A percentile compares a stretch with the other conserved stretches of the same genome.
These are phyloP conservation scores for Mycena rosella DNA, from an alignment of 768 basidiomycete genomes.

Conservation along the genomic window DNA sequence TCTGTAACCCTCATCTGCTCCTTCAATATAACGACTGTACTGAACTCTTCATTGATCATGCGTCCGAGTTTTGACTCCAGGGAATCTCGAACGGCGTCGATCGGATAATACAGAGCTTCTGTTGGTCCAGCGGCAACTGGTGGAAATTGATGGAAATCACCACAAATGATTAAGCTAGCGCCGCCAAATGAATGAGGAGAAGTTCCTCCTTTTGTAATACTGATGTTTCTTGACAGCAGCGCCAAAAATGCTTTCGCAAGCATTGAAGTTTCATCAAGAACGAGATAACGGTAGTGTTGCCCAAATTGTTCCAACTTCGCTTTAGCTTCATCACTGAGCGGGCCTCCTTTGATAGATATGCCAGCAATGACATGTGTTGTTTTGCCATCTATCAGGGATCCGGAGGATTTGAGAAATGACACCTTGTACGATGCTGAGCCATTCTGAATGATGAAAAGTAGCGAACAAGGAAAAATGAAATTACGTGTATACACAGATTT, in stretches of 20 bases:
- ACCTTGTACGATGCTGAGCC: no score
- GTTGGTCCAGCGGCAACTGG: slow-evolving; percentile 42
- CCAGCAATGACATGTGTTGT: slow-evolving; percentile 43
- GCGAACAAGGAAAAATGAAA: no score
- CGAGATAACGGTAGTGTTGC: slow-evolving; percentile 44
- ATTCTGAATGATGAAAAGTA: no score
- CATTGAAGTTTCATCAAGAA: slow-evolving; percentile 55
- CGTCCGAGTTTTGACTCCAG: slow-evolving; percentile 34
- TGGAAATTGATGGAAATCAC: slow-evolving; percentile 53
- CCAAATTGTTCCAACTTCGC: slow-evolving; percentile 38
- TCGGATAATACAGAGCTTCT: slow-evolving; percentile 42
- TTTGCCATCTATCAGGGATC: slow-evolving; percentile 50
- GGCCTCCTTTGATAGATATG: slow-evolving; percentile 25
- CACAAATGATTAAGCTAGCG: slow-evolving; percentile 48
- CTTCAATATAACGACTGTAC: slow-evolving; percentile 47
- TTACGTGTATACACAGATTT: no score
- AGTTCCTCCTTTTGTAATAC: slow-evolving; percentile 15
- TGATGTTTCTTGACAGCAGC: slow-evolving; percentile 36
- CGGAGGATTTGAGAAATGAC: no score
- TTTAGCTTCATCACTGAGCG: slow-evolving; percentile 22
- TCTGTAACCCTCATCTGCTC: slow-evolving; percentile 51
- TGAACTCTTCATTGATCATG: slow-evolving; percentile 44
- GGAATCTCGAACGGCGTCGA: neutral
- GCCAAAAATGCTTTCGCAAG: slow-evolving; percentile 40
- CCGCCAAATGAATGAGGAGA: slow-evolving; percentile 41